Evolutionary conservation across 2,329 filamentous ascomycete species (phyloP).

Genomic region (Arthrobotrys iridis): DNA sequence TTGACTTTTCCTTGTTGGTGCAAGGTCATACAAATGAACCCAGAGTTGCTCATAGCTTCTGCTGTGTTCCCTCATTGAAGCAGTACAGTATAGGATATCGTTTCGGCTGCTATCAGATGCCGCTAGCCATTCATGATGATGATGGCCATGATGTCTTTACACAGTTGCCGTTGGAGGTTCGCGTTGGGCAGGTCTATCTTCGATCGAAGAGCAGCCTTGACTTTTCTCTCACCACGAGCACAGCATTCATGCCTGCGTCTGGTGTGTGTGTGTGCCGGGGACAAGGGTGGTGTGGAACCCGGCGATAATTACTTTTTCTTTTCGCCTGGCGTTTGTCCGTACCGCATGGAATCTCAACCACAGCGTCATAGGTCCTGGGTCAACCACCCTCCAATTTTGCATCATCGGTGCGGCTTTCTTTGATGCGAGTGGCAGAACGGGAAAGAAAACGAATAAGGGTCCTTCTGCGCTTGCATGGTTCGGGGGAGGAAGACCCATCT

Average conservation of each 20-base stretch:
- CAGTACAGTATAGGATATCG: constrained; percentile 6
- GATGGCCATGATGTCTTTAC: background rate
- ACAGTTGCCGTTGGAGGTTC: background rate
- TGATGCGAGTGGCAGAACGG: constrained; percentile 35
- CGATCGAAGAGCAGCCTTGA: constrained; percentile 6
- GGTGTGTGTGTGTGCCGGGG: constrained; percentile 19
- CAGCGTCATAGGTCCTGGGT: constrained; percentile 48
- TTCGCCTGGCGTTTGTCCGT: constrained; percentile 10
- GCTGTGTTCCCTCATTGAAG: constrained; percentile 3
- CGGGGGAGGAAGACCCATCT: constrained; percentile 25
- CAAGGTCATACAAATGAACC: constrained; percentile 41
- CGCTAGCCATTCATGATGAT: constrained; percentile 11
- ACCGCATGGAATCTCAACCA: constrained; percentile 25
- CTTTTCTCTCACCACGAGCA: background rate
- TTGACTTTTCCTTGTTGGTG: constrained; percentile 12
- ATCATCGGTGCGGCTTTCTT: constrained; percentile 52
- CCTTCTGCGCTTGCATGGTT: constrained; percentile 33
- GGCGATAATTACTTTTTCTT: constrained; percentile 28
- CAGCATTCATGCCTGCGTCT: background rate
- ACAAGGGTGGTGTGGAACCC: background rate
- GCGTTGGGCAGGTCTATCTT: constrained; percentile 24
- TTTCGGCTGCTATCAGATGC: constrained; percentile 11
- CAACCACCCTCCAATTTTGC: constrained; percentile 47
- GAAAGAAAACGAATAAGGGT: constrained; percentile 38
- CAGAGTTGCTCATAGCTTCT: constrained; percentile 40